Evolutionary conservation across 2,329 filamentous ascomycete species (phyloP), one percentile per base, ranked within the genome.

Genomic region (Calycina herbarum): DNA sequence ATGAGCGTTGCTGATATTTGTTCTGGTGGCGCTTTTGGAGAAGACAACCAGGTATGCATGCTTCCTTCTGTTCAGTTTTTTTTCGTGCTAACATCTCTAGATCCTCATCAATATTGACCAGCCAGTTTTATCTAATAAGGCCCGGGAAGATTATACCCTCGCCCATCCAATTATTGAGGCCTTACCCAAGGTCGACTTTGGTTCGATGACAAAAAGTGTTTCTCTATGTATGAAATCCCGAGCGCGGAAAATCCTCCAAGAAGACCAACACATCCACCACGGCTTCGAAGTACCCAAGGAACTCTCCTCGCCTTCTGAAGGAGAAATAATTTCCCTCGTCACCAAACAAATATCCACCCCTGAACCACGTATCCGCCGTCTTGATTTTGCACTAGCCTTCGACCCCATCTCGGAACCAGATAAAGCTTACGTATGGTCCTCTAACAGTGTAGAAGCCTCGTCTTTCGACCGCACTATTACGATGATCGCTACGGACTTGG

Each of bases 401-500:
- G 86, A 89, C 68, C 81, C 85, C 0, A 85, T 89, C 64, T 85
- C 86, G 1, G 76, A 79, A 2, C 78, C 82, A 0, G 83, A 84
- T 35, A 84, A 82, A 67, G 72, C 76, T 1, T 74, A 63, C 59
- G 67, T 74, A 17, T 70, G 73, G 45, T 68, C 7, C 73, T 35
- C 74, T 78, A 1, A 76, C 74, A 20, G 81, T 81, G 81, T 93
- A 1, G 85, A 87, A 40, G 83, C 90, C 0, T 94, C 92, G 0
- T 87, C 90, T 0, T 93, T 97, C 70, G 93, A 97, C 72, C 86
- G 91, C 56, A 87, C 87, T 0, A 79, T 90, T 72, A 76, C 78
- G 0, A 81, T 89, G 24, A 86, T 97, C 38, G 83, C 86, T 0
- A 80, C 89, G 13, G 95, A 99, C 69, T 82, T 98, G 1, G 94